phyloP scores from a whole-genome alignment of 108 stramenopile species.

The Thalassiosira profunda region DNA sequence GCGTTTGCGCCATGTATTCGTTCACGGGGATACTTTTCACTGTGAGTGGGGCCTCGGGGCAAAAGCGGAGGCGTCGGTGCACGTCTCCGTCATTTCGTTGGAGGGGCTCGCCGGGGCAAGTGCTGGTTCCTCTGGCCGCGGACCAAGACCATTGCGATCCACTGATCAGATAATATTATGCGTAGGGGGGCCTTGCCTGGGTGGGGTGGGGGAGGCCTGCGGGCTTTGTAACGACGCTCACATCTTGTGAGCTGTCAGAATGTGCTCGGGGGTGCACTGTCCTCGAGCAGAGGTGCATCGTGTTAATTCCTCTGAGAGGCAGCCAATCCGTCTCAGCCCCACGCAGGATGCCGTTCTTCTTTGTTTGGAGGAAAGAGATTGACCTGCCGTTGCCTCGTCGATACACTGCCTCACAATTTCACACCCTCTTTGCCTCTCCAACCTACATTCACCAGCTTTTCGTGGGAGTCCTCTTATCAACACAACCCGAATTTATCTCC shows the following conservation, averaged over 20 bases:
- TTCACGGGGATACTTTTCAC: slow-evolving; percentile 83
- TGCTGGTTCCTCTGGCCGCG: not conserved
- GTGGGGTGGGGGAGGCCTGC: too few relatives aligned
- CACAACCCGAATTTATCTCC: slow-evolving; percentile 84
- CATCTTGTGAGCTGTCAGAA: too few relatives aligned
- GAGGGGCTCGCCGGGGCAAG: not conserved
- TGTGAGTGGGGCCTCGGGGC: slow-evolving; percentile 62
- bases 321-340: too few relatives aligned
- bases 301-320: too few relatives aligned
- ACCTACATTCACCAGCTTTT: slow-evolving; percentile 29
- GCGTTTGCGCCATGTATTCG: slow-evolving; percentile 71
- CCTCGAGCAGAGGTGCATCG: too few relatives aligned
- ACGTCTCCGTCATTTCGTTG: not conserved
- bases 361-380: not conserved
- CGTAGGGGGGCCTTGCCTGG: too few relatives aligned
- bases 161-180: too few relatives aligned
- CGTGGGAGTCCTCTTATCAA: slow-evolving; percentile 69
- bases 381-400: not conserved
- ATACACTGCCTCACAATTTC: not conserved
- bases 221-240: too few relatives aligned
- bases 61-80: not conserved
- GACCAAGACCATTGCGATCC: not conserved
- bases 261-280: too few relatives aligned
- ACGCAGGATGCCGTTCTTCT: not conserved
- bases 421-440: not conserved